These are phyloP conservation scores for Kwoniella dejecticola DNA, from an alignment of 768 basidiomycete species.

Conservation along the genomic window DNA sequence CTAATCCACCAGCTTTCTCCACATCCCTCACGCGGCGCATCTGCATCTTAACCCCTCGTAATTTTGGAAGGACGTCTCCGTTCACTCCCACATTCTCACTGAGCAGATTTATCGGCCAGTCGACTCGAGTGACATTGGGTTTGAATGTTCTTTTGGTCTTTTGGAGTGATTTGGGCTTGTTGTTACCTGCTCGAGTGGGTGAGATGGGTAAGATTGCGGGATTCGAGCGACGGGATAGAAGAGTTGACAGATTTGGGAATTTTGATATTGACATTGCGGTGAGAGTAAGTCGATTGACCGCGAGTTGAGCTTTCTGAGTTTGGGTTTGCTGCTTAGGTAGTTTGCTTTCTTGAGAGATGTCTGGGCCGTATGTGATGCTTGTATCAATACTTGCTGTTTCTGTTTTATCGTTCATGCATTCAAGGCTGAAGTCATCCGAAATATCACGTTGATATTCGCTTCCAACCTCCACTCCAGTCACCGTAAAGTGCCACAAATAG, in stretches of 20 bases:
- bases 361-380: no score
- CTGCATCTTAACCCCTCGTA: slow-evolving; percentile 52
- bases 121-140: slow-evolving; percentile 44
- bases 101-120: slow-evolving; percentile 34
- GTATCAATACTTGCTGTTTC: no score
- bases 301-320: neutral
- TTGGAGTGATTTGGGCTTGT: slow-evolving; percentile 54
- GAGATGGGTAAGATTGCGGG: slow-evolving; percentile 50
- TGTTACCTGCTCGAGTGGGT: slow-evolving; percentile 46
- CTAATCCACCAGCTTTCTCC: slow-evolving; percentile 53
- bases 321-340: neutral
- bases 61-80: slow-evolving; percentile 4
- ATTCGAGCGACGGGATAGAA: slow-evolving; percentile 36
- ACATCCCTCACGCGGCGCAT: slow-evolving; percentile 45
- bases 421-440: neutral
- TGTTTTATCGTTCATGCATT: no score
- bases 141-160: slow-evolving; percentile 51
- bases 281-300: neutral
- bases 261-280: slow-evolving; percentile 9
- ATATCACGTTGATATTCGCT: neutral
- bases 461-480: neutral
- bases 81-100: neutral
- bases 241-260: slow-evolving; percentile 11
- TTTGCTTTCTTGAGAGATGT: neutral
- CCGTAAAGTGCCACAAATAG: slow-evolving; percentile 6